Evolutionary conservation across 768 basidiomycete species (phyloP).

Genomic region (Termitomyces sp.): DNA sequence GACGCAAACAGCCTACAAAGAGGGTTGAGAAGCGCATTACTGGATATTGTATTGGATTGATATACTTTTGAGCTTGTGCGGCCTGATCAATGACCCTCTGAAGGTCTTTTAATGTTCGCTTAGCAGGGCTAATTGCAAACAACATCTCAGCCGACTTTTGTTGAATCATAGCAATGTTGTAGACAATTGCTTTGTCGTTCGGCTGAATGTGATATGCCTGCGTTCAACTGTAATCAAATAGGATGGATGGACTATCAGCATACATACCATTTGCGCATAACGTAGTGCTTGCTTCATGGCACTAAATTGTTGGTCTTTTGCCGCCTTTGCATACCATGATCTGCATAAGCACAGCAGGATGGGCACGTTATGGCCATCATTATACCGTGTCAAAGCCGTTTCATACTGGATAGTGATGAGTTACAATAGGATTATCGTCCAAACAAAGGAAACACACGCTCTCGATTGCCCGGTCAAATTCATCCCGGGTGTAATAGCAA

Average conservation of each 20-base stretch:
- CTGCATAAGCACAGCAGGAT: constrained; percentile 83
- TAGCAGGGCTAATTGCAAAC: constrained; percentile 63
- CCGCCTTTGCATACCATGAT: constrained; percentile 93
- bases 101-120: constrained; percentile 79
- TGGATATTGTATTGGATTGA: background rate
- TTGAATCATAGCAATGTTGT: constrained; percentile 98
- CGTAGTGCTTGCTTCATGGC: constrained; percentile 83
- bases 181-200: constrained; percentile 83
- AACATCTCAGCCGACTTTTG: constrained; percentile 94
- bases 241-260: background rate
- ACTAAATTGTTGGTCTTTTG: constrained; percentile 76
- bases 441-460: constrained; percentile 52
- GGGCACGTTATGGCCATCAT: constrained; percentile 65
- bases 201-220: constrained; percentile 85
- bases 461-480: constrained; percentile 94
- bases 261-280: constrained; percentile 71
- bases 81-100: constrained; percentile 76
- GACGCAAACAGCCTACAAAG: constrained; percentile 70
- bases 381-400: constrained; percentile 79
- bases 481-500: constrained; percentile 88
- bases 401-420: constrained; percentile 61
- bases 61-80: constrained; percentile 80
- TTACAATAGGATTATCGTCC: background rate
- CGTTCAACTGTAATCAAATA: constrained; percentile 3
- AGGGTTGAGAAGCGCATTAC: background rate